A percentile compares a stretch with the other conserved stretches of the same genome.
Evolutionary conservation across 2,329 filamentous ascomycete genomes (phyloP).

Genomic region (Lasiodiplodia citricola): DNA sequence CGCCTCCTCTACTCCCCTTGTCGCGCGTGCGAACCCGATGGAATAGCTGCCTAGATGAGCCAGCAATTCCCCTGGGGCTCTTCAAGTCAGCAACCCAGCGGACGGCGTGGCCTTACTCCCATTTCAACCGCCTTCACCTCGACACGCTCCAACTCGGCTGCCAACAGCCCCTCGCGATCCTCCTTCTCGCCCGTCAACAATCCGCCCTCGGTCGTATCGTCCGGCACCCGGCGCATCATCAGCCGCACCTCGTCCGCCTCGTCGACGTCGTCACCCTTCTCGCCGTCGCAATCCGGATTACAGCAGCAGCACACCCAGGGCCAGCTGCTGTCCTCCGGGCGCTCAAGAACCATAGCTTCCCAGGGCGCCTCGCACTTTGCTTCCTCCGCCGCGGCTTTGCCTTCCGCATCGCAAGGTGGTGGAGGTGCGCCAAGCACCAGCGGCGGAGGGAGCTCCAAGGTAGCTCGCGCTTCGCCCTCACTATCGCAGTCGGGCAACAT

Average conservation of each 20-base stretch:
- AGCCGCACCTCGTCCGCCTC: constrained; percentile 62
- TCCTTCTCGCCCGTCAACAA: constrained; percentile 58
- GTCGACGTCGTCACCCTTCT: constrained; percentile 61
- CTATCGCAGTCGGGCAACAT: constrained; percentile 61
- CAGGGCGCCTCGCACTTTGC: constrained; percentile 60
- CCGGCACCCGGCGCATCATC: constrained; percentile 55
- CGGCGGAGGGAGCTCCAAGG: constrained; percentile 62
- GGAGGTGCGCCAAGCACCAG: constrained; percentile 57
- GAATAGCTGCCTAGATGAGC: constrained; percentile 51
- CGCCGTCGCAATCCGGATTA: constrained; percentile 59
- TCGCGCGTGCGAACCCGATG: constrained; percentile 46
- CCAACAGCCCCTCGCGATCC: constrained; percentile 56
- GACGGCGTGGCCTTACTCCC: constrained; percentile 63
- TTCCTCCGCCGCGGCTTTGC: constrained; percentile 59
- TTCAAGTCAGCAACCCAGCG: constrained; percentile 59
- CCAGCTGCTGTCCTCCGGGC: constrained; percentile 61
- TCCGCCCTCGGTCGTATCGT: constrained; percentile 54
- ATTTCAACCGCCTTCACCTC: constrained; percentile 59
- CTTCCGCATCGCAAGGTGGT: constrained; percentile 54
- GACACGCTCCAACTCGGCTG: constrained; percentile 51
- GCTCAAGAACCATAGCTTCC: constrained; percentile 62
- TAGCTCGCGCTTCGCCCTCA: constrained; percentile 65
- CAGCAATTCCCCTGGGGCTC: constrained; percentile 64
- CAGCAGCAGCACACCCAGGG: constrained; percentile 57
- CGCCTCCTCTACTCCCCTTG: constrained; percentile 29